Evolutionary conservation across 176 grass and related monocot species (phyloP).

Genomic region (Phoenix dactylifera): DNA sequence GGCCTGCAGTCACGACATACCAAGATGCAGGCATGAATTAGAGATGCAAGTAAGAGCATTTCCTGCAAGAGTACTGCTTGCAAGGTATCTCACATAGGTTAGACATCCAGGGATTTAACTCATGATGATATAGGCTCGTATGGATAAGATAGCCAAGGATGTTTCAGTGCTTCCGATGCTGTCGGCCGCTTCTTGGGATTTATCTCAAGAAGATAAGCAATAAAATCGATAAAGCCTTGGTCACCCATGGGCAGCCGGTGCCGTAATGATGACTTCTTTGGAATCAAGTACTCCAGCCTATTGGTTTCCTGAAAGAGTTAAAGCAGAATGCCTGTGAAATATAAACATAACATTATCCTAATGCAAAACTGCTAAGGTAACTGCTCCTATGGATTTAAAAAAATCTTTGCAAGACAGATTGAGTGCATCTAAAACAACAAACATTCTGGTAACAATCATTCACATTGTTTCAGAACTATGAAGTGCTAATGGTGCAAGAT

Average conservation of each 20-base stretch:
- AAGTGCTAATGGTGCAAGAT: not conserved
- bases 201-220: slow-evolving; percentile 14
- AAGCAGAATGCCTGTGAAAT: too few relatives aligned
- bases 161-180: slow-evolving; percentile 17
- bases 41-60: too few relatives aligned
- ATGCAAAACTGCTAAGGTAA: too few relatives aligned
- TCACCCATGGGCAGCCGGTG: slow-evolving; percentile 18
- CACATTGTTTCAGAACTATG: not conserved
- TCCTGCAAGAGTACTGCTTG: too few relatives aligned
- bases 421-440: too few relatives aligned
- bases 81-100: too few relatives aligned
- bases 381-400: not conserved
- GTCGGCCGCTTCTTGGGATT: slow-evolving; percentile 19
- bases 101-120: too few relatives aligned
- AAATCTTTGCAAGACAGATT: not conserved
- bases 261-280: slow-evolving; percentile 14
- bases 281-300: slow-evolving; percentile 17
- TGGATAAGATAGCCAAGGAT: slow-evolving; percentile 21
- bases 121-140: slow-evolving; percentile 17
- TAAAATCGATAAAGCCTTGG: slow-evolving; percentile 18
- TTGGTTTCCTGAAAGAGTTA: slow-evolving; percentile 13
- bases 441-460: too few relatives aligned
- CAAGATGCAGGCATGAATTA: too few relatives aligned
- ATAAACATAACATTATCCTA: too few relatives aligned
- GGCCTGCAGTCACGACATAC: too few relatives aligned